phyloP scores from a whole-genome alignment of 306 rosid genomes.

The Corylus americana region DNA sequence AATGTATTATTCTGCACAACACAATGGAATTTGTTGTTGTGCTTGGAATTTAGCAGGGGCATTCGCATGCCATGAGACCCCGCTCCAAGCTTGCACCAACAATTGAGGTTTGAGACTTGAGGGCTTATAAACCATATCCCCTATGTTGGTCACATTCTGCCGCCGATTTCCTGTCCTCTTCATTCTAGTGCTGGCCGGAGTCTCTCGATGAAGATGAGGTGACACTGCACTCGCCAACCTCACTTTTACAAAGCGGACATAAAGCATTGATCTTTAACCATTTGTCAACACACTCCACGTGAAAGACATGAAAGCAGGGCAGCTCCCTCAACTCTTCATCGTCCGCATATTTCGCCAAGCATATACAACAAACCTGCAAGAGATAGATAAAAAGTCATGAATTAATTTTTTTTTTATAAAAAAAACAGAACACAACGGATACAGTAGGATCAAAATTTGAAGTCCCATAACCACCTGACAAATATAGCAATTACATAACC shows the following conservation, averaged over 20 bases:
- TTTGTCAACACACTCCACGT: slow-evolving; percentile 66
- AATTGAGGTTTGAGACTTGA: neutral
- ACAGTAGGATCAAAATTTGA: neutral
- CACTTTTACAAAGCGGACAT: slow-evolving; percentile 73
- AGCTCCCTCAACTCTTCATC: slow-evolving; percentile 69
- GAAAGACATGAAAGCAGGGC: slow-evolving; percentile 71
- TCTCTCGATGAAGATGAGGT: slow-evolving; percentile 36
- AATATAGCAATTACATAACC: too few species aligned
- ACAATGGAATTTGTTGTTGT: neutral
- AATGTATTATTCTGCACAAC: neutral
- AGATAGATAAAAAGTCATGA: slow-evolving; percentile 10
- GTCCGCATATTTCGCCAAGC: slow-evolving; percentile 65
- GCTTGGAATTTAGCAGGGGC: neutral
- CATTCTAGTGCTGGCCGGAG: slow-evolving; percentile 40
- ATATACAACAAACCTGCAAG: slow-evolving; percentile 70
- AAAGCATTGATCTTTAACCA: slow-evolving; percentile 79
- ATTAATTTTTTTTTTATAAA: neutral
- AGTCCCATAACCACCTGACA: too few species aligned
- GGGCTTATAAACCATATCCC: neutral
- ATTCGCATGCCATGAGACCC: neutral
- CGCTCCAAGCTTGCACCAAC: neutral
- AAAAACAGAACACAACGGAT: neutral
- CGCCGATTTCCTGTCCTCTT: slow-evolving; percentile 2
- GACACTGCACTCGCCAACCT: slow-evolving; percentile 39
- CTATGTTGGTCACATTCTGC: neutral